Base-by-base conservation (phyloP, 2,329 filamentous ascomycete species). In the Ophiostoma sp. region DNA sequence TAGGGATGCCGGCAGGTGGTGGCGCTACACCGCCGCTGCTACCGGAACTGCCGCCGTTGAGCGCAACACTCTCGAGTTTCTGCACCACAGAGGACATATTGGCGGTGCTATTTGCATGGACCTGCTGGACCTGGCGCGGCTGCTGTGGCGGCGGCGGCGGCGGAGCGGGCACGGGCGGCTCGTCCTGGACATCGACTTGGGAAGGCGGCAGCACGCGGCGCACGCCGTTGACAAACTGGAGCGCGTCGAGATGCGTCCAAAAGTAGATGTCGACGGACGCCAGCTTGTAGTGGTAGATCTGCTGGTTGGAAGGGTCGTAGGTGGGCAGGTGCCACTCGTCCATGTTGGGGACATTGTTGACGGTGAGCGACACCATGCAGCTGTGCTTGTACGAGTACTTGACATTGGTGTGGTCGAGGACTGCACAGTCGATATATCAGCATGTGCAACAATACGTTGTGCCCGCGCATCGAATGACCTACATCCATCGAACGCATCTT, bases 401-500 rank as follows among this genome's bases (percentile, higher is more conserved):
- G 38, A 93, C 79, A 71, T 82, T 83, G 12, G 87, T 84, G 68
- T 81, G 81, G 74, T 91, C 88, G 71, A 93, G 79, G 74, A 86
- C 89, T 92, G 62, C 11, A 4, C 73, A 45, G 18, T 12, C 11
- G 8, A 42, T 2, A 42, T 41, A 2, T 27, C 3, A 55, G 18
- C n/a, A 55, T n/a, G 3, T 55, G 9, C 42, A 3, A 11, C 14
- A 8, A 45, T 45, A 12, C 27, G 42, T 55, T n/a, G 49, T 27
- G 49, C 7, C 49, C 5, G 7, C 16, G n/a, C 27, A 27, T 18
- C 2, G 18, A 55, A 18, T 18, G 47, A 68, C 89, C 82, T 80
- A 92, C 89, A 87, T 75, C 91, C 91, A 72, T 87, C 85, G 75
- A 93, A 92, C 11, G 90, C 90, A 80, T 93, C 90, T 75, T 93